Conservation (phyloP, 2,329 filamentous ascomycete genomes). For the Aspergillus tubingensis region DNA sequence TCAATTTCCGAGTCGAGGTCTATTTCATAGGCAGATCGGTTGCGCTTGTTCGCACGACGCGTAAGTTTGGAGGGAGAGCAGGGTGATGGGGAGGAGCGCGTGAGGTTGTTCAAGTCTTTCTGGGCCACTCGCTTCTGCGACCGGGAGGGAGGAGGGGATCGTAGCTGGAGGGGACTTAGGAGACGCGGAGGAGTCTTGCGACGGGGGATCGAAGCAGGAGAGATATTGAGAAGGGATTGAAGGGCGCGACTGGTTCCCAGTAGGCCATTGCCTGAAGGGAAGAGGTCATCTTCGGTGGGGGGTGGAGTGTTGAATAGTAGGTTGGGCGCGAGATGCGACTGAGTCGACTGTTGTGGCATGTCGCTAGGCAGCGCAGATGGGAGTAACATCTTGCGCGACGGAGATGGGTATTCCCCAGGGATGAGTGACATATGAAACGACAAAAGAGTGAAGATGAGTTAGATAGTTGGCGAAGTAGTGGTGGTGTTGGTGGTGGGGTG, state of each 20-base stretch:
- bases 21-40: constrained; percentile 33
- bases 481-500: constrained; percentile 1
- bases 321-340: constrained; percentile 38
- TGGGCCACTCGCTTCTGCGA: constrained; percentile 26
- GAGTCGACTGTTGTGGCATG: constrained; percentile 35
- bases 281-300: constrained; percentile 37
- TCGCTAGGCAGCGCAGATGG: constrained; percentile 51
- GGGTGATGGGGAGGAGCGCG: constrained; percentile 23
- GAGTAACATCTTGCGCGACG: constrained; percentile 42
- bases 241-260: constrained; percentile 46
- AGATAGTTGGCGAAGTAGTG: constrained; percentile 3
- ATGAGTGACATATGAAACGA: not conserved
- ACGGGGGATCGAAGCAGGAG: constrained; percentile 41
- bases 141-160: constrained; percentile 30
- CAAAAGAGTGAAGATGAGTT: constrained; percentile 13
- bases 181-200: constrained; percentile 39
- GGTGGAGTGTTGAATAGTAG: constrained; percentile 43
- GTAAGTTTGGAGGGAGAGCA: constrained; percentile 28
- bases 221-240: constrained; percentile 44
- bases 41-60: constrained; percentile 44
- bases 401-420: not conserved
- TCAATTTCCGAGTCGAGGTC: constrained; percentile 11
- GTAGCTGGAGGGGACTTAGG: constrained; percentile 42
- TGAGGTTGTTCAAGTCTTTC: constrained; percentile 18
- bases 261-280: constrained; percentile 38